A percentile compares a stretch with the other conserved stretches of the same genome.
Conservation (phyloP, 345 rosid genomes). For the Odontarrhena argentea region DNA sequence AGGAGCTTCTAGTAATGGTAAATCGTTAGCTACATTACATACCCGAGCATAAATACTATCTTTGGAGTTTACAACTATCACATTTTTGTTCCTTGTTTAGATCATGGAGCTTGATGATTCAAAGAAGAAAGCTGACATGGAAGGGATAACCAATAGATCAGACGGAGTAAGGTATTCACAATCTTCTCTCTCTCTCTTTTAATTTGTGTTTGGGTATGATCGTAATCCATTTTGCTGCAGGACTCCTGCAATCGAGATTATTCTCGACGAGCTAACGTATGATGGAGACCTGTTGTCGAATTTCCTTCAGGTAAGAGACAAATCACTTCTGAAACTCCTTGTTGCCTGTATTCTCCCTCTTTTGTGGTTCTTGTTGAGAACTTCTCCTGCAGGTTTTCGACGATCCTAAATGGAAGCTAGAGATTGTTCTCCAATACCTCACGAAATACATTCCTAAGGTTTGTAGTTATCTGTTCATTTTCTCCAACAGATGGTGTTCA, state of each 20-base stretch:
- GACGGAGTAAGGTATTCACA: slow-evolving; percentile 72
- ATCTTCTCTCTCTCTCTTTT: slow-evolving; percentile 1
- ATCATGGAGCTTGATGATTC: slow-evolving; percentile 79
- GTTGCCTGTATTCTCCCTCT: background rate
- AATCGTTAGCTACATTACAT: slow-evolving; percentile 10
- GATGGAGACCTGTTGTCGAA: slow-evolving; percentile 52
- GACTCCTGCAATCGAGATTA: slow-evolving; percentile 69
- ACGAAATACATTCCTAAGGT: slow-evolving; percentile 70
- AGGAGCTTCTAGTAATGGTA: slow-evolving; percentile 67
- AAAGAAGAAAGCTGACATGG: slow-evolving; percentile 63
- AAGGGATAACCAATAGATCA: slow-evolving; percentile 64
- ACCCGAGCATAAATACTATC: background rate
- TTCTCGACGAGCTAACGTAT: slow-evolving; percentile 73
- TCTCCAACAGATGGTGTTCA: background rate
- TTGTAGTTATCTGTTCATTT: slow-evolving; percentile 2
- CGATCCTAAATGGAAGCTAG: slow-evolving; percentile 84
- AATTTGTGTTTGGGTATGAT: slow-evolving; percentile 21
- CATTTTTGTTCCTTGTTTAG: slow-evolving; percentile 42
- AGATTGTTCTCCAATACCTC: slow-evolving; percentile 66
- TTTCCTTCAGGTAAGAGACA: slow-evolving; percentile 63
- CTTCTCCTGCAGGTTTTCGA: slow-evolving; percentile 55
- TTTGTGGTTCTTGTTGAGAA: slow-evolving; percentile 19
- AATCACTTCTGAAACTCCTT: slow-evolving; percentile 9
- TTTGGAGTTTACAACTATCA: slow-evolving; percentile 10
- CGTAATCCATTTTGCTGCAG: slow-evolving; percentile 48